Conservation (phyloP, 1,284 basidiomycete genomes). For the Cryptococcus sp. region DNA sequence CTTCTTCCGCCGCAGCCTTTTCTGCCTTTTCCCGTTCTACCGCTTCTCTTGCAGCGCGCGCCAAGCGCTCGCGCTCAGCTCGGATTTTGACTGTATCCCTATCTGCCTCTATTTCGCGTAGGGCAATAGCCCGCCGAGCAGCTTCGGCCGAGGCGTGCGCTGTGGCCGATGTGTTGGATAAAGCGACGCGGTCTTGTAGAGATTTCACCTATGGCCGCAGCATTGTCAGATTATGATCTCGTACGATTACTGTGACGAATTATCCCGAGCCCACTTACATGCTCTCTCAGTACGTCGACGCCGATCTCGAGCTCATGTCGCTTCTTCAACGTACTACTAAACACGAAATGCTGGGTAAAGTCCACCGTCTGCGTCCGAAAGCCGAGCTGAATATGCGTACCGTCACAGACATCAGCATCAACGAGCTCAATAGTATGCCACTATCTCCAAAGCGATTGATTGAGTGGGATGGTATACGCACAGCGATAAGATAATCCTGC, state of each 20-base stretch:
- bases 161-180: conserved; percentile 12
- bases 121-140: conserved; percentile 32
- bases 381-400: too few relatives aligned
- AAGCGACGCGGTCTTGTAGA: conserved; percentile 22
- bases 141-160: conserved; percentile 37
- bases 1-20: conserved; percentile 14
- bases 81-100: conserved; percentile 38
- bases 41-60: conserved; percentile 23
- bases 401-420: not conserved
- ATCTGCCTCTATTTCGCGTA: conserved; percentile 45
- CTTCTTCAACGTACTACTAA: conserved; percentile 31
- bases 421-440: not conserved
- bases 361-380: conserved; percentile 42
- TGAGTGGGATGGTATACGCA: conserved; percentile 22
- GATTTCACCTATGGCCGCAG: conserved; percentile 16
- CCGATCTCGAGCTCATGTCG: conserved; percentile 44
- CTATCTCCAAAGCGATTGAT: not conserved
- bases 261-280: conserved; percentile 32
- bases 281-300: conserved; percentile 31
- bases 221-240: not conserved
- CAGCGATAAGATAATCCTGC: conserved; percentile 47
- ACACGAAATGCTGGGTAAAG: conserved; percentile 35
- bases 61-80: conserved; percentile 35
- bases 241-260: not conserved
- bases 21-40: conserved; percentile 12